Evolutionary conservation across 2,329 filamentous ascomycete species (phyloP).

Genomic region (Didymella lethalis): DNA sequence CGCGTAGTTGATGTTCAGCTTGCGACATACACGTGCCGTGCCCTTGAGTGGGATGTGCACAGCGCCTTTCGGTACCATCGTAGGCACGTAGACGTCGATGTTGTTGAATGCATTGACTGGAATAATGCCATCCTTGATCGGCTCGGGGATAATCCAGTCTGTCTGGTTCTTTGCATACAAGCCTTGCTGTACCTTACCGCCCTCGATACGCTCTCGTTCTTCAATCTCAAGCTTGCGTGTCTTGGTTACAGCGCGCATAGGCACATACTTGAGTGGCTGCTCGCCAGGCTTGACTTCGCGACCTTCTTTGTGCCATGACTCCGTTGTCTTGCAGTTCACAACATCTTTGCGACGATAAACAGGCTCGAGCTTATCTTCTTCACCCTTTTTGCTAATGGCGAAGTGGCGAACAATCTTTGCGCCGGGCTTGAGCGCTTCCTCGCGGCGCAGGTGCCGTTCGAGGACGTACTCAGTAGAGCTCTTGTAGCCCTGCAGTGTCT

Average conservation of each 20-base stretch:
- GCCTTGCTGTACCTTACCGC: conserved; percentile 85
- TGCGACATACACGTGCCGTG: conserved; percentile 80
- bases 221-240: conserved; percentile 89
- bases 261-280: conserved; percentile 82
- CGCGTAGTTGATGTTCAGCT: conserved; percentile 84
- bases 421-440: conserved; percentile 80
- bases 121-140: conserved; percentile 83
- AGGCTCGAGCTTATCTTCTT: conserved; percentile 75
- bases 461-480: conserved; percentile 84
- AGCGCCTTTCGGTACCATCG: conserved; percentile 88
- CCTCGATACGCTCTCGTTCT: conserved; percentile 78
- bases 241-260: conserved; percentile 88
- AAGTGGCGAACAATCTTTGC: conserved; percentile 78
- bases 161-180: conserved; percentile 87
- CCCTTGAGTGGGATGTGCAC: conserved; percentile 83
- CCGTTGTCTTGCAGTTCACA: conserved; percentile 84
- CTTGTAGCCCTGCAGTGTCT: conserved; percentile 87
- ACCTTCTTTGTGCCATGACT: conserved; percentile 98
- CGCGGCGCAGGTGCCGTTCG: conserved; percentile 84
- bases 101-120: conserved; percentile 96
- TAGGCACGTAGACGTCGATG: conserved; percentile 92
- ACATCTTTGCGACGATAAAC: conserved; percentile 84
- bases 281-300: conserved; percentile 75
- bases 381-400: conserved; percentile 72
- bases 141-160: conserved; percentile 91